These are phyloP conservation scores for Boletus huronensis DNA, from an alignment of 768 basidiomycete species.

Conservation along the genomic window DNA sequence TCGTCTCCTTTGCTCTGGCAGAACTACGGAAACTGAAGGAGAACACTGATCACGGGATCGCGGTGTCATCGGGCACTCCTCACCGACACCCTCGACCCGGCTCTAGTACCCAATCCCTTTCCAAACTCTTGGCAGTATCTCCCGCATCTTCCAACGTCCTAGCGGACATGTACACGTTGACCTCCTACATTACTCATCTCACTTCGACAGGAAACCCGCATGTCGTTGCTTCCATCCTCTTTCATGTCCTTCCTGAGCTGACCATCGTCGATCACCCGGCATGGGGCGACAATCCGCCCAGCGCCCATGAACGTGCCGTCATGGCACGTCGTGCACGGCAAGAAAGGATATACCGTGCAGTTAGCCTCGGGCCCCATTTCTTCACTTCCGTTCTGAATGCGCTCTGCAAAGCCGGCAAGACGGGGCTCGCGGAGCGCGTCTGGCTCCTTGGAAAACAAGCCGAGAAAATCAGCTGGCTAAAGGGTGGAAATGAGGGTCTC, in stretches of 20 bases:
- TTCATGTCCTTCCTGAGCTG: slow-evolving; percentile 55
- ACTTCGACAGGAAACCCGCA: slow-evolving; percentile 46
- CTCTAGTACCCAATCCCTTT: slow-evolving; percentile 4
- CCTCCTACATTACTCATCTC: slow-evolving; percentile 50
- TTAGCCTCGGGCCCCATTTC: slow-evolving; percentile 55
- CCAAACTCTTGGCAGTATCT: slow-evolving; percentile 11
- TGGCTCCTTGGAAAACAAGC: slow-evolving; percentile 62
- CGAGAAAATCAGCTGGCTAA: slow-evolving; percentile 50
- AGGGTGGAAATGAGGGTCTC: slow-evolving; percentile 16
- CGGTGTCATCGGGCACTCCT: slow-evolving; percentile 9
- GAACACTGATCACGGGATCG: slow-evolving; percentile 25
- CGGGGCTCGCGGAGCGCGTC: slow-evolving; percentile 56
- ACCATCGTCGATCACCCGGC: slow-evolving; percentile 37
- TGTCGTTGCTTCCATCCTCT: slow-evolving; percentile 46
- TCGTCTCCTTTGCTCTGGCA: slow-evolving; percentile 39
- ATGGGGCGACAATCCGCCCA: slow-evolving; percentile 31
- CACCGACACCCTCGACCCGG: not conserved
- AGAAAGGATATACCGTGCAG: slow-evolving; percentile 39
- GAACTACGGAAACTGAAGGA: slow-evolving; percentile 28
- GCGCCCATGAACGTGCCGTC: slow-evolving; percentile 22
- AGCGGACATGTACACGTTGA: slow-evolving; percentile 47
- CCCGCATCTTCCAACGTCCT: slow-evolving; percentile 17
- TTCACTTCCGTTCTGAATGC: slow-evolving; percentile 60
- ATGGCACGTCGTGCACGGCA: slow-evolving; percentile 26
- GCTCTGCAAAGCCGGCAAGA: slow-evolving; percentile 51